A percentile compares a stretch with the other conserved stretches of the same genome.
Conservation (phyloP, 257 asterid genomes). For the Solanum appendiculatum region DNA sequence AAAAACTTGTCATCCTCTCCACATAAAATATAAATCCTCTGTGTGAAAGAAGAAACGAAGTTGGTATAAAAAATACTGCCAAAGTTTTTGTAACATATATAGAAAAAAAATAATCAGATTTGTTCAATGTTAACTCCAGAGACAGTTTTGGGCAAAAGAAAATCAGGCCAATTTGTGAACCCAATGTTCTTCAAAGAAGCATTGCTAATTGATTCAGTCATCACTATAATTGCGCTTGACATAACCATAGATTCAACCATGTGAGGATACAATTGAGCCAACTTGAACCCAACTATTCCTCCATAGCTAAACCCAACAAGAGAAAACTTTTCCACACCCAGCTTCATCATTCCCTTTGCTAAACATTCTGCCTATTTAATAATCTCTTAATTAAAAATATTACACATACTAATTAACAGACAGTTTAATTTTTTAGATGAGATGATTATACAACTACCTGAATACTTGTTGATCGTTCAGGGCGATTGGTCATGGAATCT, state of each 20-base stretch:
- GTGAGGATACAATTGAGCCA: slow-evolving; percentile 12
- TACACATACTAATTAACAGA: background rate
- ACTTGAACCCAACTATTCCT: slow-evolving; percentile 10
- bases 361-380: background rate
- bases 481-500: background rate
- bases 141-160: slow-evolving; percentile 11
- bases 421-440: background rate
- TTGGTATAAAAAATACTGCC: background rate
- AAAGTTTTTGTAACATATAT: too few species aligned
- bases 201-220: slow-evolving; percentile 4
- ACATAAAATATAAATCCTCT: background rate
- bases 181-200: background rate
- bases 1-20: background rate
- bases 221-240: slow-evolving; percentile 1
- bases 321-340: slow-evolving; percentile 19
- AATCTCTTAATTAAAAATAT: background rate
- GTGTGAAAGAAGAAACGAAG: background rate
- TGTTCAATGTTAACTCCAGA: background rate
- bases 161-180: background rate
- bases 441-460: background rate
- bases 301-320: slow-evolving; percentile 24
- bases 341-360: slow-evolving; percentile 16
- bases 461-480: background rate
- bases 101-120: too few species aligned
- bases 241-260: slow-evolving; percentile 14